Base-by-base conservation (phyloP, 352 stramenopile species). In the Albugo candida region DNA sequence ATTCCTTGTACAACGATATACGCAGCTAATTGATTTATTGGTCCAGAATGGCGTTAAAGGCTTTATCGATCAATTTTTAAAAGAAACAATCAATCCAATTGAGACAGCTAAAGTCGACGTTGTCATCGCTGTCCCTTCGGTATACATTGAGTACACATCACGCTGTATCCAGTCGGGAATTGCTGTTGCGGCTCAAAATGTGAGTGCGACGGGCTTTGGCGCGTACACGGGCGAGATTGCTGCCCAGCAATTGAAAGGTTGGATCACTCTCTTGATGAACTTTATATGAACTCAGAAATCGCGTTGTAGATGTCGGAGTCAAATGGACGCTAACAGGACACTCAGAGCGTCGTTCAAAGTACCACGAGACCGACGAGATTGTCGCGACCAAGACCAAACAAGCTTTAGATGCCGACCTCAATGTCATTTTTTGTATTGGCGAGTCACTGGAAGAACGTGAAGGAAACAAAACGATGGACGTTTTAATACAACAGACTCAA, bases 341-440 rank as follows among this genome's bases (percentile, higher is more conserved):
- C 70, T 95, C 81, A 40, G 89, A 97, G 63, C 70, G 89, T 46
- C 81, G 89, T 48, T 76, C 79, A 52, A 89, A 91, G 57, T 95
- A 93, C 54, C 38, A 43, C 16, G 71, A 97, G 61, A 87, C 71
- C 35, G 85, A 97, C 52, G 68, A 92, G 52, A 66, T 93, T 48
- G 94, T 97, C 57, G 95, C 94, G 51, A 70, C 78, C 51, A 95
- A 97, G 75, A 93, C 88, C 46, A 92, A 89, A 64, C 64, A 82
- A 24, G 89, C 87, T 31, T 58, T 96, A 1, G 70, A 82, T 50
- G 59, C 92, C 21, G 92, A 83, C 2, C 64, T 97, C 34, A 82
- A 80, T 39, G 80, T 94, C 40, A 96, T 98, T 65, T 91, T 98
- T 56, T 98, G 94, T 57, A 96, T 98, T 58, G 94, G 94, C 36